Evolutionary conservation across 2,329 filamentous ascomycete species (phyloP).

Genomic region (Curvularia eragrostidis): DNA sequence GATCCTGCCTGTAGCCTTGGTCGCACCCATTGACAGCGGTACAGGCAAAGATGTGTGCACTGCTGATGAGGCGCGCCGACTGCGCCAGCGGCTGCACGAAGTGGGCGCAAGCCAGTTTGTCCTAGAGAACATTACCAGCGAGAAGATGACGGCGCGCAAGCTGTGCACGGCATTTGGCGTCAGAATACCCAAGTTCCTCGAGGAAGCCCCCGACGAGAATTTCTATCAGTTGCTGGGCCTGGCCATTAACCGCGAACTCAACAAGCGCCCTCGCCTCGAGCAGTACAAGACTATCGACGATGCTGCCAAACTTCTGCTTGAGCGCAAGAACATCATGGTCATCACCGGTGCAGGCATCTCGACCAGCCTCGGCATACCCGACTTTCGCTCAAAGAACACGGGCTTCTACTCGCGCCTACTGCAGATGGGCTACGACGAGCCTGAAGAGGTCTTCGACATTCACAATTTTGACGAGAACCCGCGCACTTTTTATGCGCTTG

Average conservation of each 20-base stretch:
- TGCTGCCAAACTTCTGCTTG: slow-evolving; percentile 76
- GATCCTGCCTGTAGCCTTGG: background rate
- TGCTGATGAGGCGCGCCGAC: slow-evolving; percentile 66
- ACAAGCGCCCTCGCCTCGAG: slow-evolving; percentile 78
- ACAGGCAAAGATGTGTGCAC: slow-evolving; percentile 42
- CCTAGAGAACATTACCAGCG: slow-evolving; percentile 61
- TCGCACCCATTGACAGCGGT: slow-evolving; percentile 18
- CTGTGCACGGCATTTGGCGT: slow-evolving; percentile 87
- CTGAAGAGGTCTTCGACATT: slow-evolving; percentile 96
- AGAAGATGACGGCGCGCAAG: slow-evolving; percentile 77
- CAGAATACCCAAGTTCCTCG: slow-evolving; percentile 73
- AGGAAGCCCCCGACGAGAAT: slow-evolving; percentile 73
- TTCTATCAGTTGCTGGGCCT: slow-evolving; percentile 78
- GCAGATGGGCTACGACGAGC: slow-evolving; percentile 78
- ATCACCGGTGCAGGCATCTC: slow-evolving; percentile 96
- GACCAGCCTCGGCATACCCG: slow-evolving; percentile 93
- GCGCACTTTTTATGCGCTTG: slow-evolving; percentile 85
- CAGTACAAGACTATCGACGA: slow-evolving; percentile 88
- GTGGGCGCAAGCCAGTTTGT: slow-evolving; percentile 82
- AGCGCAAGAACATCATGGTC: slow-evolving; percentile 84
- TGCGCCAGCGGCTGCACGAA: slow-evolving; percentile 73
- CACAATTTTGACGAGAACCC: slow-evolving; percentile 85
- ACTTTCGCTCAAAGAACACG: slow-evolving; percentile 92
- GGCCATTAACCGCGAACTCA: slow-evolving; percentile 79
- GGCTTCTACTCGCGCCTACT: slow-evolving; percentile 88